Percentiles rank a stretch among this genome's conserved stretches.
These are phyloP conservation scores for Cystobasidium sp. DNA, from an alignment of 1,284 basidiomycete species.

Conservation along the genomic window DNA sequence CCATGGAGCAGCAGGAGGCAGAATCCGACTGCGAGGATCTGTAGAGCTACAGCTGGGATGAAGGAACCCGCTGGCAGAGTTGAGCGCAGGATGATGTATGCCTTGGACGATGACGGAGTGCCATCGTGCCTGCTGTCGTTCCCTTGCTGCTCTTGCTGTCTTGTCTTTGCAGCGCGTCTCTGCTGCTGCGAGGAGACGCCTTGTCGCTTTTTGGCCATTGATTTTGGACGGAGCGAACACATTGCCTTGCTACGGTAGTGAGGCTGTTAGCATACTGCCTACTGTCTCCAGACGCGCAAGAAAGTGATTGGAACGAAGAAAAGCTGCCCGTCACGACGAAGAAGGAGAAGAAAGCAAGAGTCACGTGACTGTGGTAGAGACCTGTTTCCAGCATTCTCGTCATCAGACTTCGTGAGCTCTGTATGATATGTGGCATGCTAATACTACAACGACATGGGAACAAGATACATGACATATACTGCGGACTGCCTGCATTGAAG, in stretches of 20 bases:
- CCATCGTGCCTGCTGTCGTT: background rate
- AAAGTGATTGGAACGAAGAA: background rate
- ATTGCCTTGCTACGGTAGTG: background rate
- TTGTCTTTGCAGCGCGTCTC: slow-evolving; percentile 1
- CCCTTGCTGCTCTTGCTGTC: slow-evolving; percentile 1
- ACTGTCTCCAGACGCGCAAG: background rate
- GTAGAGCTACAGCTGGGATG: slow-evolving; percentile 19
- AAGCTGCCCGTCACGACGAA: background rate
- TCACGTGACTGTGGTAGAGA: slow-evolving; percentile 7
- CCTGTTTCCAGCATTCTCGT: background rate
- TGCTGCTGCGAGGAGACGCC: slow-evolving; percentile 5
- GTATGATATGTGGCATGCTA: background rate
- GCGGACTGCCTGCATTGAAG: background rate
- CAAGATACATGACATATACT: background rate
- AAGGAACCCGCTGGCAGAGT: slow-evolving; percentile 10
- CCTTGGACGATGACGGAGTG: background rate
- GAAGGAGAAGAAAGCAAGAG: background rate
- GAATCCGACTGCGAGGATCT: slow-evolving; percentile 27
- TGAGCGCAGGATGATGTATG: slow-evolving; percentile 26
- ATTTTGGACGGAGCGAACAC: background rate
- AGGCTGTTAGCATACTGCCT: background rate
- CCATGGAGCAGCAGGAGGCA: slow-evolving; percentile 28
- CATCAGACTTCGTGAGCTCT: background rate
- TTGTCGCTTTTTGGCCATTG: slow-evolving; percentile 9
- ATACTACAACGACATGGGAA: slow-evolving; percentile 1